Conservation (phyloP, 225 moss, liverwort and hornwort species). For the Sphagnum tenellum region DNA sequence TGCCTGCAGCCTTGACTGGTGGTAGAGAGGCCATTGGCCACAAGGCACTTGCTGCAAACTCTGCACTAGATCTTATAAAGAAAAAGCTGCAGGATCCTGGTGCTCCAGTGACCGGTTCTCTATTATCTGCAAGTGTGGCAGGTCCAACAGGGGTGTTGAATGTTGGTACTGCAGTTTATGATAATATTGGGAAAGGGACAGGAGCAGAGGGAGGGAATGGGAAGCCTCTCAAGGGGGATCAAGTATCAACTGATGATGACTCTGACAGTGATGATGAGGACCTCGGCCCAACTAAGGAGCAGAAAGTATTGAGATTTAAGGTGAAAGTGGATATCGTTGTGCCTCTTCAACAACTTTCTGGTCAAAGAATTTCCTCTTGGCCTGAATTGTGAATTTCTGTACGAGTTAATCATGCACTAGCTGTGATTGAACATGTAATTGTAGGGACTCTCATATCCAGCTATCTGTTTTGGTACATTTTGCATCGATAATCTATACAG, state of each 20-base stretch:
- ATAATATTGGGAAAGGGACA: slow-evolving; percentile 25
- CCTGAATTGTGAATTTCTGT: too few relatives aligned
- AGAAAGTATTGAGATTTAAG: slow-evolving; percentile 69
- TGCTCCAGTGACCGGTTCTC: slow-evolving; percentile 39
- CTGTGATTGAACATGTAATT: too few relatives aligned
- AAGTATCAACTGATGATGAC: slow-evolving; percentile 69
- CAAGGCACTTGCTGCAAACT: slow-evolving; percentile 44
- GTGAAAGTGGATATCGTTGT: slow-evolving; percentile 13
- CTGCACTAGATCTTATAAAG: slow-evolving; percentile 82
- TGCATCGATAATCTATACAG: too few relatives aligned
- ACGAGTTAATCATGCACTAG: too few relatives aligned
- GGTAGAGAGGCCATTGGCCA: slow-evolving; percentile 70
- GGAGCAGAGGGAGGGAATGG: slow-evolving; percentile 52
- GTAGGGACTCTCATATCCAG: too few relatives aligned
- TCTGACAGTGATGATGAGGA: slow-evolving; percentile 91
- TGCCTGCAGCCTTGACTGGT: slow-evolving; percentile 64
- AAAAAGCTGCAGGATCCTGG: slow-evolving; percentile 88
- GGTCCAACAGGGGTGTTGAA: slow-evolving; percentile 20
- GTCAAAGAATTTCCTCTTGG: too few relatives aligned
- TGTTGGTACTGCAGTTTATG: slow-evolving; percentile 28
- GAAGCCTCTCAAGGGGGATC: slow-evolving; percentile 49
- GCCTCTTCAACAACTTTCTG: too few relatives aligned
- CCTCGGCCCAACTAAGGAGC: slow-evolving; percentile 76
- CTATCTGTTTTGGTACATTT: too few relatives aligned
- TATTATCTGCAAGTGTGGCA: slow-evolving; percentile 20